Evolutionary conservation across 257 asterid species (phyloP).

Genomic region (Solanum verrucosum): DNA sequence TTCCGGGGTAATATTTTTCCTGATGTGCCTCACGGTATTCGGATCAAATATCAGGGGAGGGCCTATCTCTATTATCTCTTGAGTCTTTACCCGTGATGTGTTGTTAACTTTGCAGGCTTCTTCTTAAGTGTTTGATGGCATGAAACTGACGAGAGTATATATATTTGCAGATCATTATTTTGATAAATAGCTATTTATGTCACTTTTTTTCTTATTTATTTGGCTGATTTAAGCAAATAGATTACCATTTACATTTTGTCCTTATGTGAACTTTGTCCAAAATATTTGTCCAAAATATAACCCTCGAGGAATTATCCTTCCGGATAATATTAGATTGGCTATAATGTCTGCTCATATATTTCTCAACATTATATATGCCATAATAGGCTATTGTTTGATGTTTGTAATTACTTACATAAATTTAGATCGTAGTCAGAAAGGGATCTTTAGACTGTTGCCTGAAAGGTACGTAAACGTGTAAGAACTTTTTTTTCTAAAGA

Average conservation of each 20-base stretch:
- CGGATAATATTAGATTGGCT: neutral
- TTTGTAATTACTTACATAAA: neutral
- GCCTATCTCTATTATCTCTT: neutral
- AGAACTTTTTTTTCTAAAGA: too few relatives aligned
- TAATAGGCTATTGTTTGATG: neutral
- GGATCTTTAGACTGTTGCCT: neutral
- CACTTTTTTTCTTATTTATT: neutral
- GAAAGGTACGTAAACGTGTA: too few relatives aligned
- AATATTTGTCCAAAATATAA: neutral
- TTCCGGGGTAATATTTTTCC: neutral
- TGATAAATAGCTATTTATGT: neutral
- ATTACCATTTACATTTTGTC: neutral
- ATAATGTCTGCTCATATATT: too few relatives aligned
- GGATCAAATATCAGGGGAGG: neutral
- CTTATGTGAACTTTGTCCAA: neutral
- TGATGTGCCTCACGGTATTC: neutral
- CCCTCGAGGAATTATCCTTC: neutral
- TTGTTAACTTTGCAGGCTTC: neutral
- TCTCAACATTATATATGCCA: neutral
- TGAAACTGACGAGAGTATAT: neutral
- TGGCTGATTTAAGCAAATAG: neutral
- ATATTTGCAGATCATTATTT: neutral
- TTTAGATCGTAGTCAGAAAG: neutral
- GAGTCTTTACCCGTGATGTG: neutral
- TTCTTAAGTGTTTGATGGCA: neutral